Base-by-base conservation (phyloP, 768 basidiomycete genomes). In the Tulasnella calospora region DNA sequence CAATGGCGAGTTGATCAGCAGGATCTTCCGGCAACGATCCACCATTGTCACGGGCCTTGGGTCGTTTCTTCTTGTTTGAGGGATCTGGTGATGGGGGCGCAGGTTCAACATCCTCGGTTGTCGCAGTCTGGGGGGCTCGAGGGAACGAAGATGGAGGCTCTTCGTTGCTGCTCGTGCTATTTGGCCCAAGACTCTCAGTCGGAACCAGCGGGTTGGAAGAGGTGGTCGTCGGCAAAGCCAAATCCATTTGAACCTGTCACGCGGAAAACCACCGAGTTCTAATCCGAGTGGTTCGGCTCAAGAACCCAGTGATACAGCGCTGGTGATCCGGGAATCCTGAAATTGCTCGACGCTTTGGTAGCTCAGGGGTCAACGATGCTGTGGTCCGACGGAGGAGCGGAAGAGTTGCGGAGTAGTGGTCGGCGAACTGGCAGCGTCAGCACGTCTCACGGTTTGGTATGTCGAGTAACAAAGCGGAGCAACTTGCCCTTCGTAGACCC, bases 361-460 rank as follows among this genome's bases (percentile, higher is more conserved):
- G 61, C 33, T 35, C 61, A 67, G 61, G 33, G 33, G 61, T 35
- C 33, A 30, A 67, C 8, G 61, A 27, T 67, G 61, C 51, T 51
- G 71, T 55, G 75, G 46, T 76, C 75, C 75, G 75, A 76, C 75
- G 75, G 75, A 76, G 33, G 47, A 55, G 57, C 75, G 75, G 75
- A 76, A 61, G 51, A 55, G 75, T 76, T 51, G 61, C 75, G 75
- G 75, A 76, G 75, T 61, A 61, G 75, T 67, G 27, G 61, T 67
- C 61, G 61, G 61, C 23, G 33, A 33, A 30, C 15, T 27, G 61
- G 61, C 30, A 15, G 61, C 61, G 61, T 35, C 61, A 67, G 30
- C 61, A 6, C 7, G 61, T 67, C 61, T 35, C 61, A 67, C 61
- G 61, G 61, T 67, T 67, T 1, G 27, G 15, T 7, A 0, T 4